Percentiles rank a stretch among this genome's conserved stretches.
These are phyloP conservation scores for Cymodocea nodosa DNA, from an alignment of 116 monocot genomes.

Conservation along the genomic window DNA sequence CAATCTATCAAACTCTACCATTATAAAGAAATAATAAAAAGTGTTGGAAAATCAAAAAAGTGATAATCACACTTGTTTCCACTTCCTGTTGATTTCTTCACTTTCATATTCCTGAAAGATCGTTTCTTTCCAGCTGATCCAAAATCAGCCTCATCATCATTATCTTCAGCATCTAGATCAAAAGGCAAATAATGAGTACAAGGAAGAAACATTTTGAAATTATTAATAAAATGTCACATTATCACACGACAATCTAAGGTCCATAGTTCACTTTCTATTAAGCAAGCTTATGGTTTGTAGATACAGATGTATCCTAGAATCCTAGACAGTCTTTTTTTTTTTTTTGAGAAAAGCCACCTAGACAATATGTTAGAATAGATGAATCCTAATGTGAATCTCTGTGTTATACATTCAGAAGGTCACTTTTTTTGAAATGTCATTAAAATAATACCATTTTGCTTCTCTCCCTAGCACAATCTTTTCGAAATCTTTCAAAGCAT, in stretches of 20 bases:
- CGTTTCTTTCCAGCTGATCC: slow-evolving; percentile 52
- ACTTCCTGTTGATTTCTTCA: slow-evolving; percentile 50
- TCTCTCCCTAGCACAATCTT: no score
- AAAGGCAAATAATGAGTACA: background rate
- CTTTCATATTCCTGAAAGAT: slow-evolving; percentile 30
- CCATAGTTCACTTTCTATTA: background rate
- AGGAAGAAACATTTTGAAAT: background rate
- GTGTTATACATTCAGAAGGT: no score
- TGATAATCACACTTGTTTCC: slow-evolving; percentile 55
- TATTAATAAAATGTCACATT: background rate
- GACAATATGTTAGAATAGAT: no score
- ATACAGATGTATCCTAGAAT: no score
- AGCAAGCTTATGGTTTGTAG: no score
- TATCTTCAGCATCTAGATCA: slow-evolving; percentile 53
- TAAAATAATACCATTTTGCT: no score
- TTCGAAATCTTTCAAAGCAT: background rate
- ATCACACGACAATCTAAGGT: background rate
- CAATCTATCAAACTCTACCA: background rate
- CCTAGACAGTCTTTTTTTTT: no score
- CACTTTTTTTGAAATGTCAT: no score
- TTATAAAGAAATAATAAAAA: slow-evolving; percentile 12
- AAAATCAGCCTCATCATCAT: slow-evolving; percentile 54
- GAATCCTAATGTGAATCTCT: no score
- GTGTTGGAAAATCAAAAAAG: slow-evolving; percentile 8
- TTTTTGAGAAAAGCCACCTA: no score